A percentile compares a stretch with the other conserved stretches of the same genome.
Conservation (phyloP, 306 rosid genomes). For the Cicer yamashitae region DNA sequence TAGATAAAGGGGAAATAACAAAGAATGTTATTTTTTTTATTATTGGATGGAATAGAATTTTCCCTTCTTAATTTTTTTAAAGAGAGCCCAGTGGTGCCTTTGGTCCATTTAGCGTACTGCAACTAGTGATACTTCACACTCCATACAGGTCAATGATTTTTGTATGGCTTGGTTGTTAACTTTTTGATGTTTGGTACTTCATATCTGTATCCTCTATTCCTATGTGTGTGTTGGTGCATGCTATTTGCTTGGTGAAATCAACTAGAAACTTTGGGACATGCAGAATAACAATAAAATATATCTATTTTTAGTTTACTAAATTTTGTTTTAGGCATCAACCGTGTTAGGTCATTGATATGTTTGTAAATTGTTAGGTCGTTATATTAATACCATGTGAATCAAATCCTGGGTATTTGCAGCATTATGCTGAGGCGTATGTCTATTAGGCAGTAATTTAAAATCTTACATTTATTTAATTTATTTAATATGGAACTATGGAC, state of each 20-base stretch:
- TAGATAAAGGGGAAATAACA: neutral
- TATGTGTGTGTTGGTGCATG: neutral
- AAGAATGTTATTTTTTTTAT: no score
- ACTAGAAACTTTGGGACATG: neutral
- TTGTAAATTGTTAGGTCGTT: constrained; percentile 1
- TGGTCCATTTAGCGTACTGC: neutral
- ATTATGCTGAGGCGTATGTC: neutral
- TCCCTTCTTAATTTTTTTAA: constrained; percentile 8
- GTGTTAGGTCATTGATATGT: constrained; percentile 13
- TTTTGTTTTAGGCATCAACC: neutral
- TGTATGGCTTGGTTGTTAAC: constrained; percentile 2
- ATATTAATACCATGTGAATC: neutral
- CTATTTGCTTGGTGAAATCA: neutral
- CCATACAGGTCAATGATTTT: neutral
- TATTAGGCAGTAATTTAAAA: neutral
- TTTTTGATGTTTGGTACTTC: neutral
- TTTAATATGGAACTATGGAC: neutral
- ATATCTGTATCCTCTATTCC: neutral
- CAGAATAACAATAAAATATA: neutral
- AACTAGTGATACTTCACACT: neutral
- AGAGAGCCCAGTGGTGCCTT: constrained; percentile 1
- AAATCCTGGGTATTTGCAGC: neutral
- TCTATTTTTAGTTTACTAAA: constrained; percentile 23
- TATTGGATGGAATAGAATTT: neutral
- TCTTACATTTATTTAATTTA: neutral